A percentile compares a stretch with the other conserved stretches of the same genome.
These are phyloP conservation scores for Aspergillus clavatus DNA, from an alignment of 2,329 filamentous ascomycete genomes.

Conservation along the genomic window DNA sequence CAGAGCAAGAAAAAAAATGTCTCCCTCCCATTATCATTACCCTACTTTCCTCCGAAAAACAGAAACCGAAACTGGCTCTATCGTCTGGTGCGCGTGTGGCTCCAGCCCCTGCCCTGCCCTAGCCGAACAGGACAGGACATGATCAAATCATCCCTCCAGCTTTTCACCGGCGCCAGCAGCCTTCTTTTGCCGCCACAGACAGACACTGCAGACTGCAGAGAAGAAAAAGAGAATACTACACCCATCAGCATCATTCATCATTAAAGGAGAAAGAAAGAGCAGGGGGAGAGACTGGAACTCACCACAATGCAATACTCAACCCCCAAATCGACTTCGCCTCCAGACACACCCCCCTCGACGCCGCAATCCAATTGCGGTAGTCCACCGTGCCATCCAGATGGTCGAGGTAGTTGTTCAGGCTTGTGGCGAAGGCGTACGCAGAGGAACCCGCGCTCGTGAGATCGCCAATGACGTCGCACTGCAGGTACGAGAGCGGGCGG, in stretches of 20 bases:
- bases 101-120: no score
- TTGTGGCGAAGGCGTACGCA: conserved; percentile 51
- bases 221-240: conserved; percentile 61
- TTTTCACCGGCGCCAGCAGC: conserved; percentile 23
- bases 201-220: conserved; percentile 54
- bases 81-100: no score
- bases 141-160: conserved; percentile 10
- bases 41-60: no score
- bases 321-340: conserved; percentile 88
- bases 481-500: conserved; percentile 71
- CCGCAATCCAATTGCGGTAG: conserved; percentile 54
- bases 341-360: conserved; percentile 64
- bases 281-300: conserved; percentile 26
- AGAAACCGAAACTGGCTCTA: no score
- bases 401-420: conserved; percentile 49
- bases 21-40: no score
- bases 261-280: not conserved
- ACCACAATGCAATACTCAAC: conserved; percentile 71
- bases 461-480: conserved; percentile 58
- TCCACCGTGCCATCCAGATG: conserved; percentile 48
- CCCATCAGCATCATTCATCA: conserved; percentile 1
- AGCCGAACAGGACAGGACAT: no score
- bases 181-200: conserved; percentile 60
- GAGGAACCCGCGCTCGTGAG: conserved; percentile 44
- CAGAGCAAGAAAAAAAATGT: no score